phyloP scores from a whole-genome alignment of 495 filamentous ascomycete species.

The Neurospora tetraspora region DNA sequence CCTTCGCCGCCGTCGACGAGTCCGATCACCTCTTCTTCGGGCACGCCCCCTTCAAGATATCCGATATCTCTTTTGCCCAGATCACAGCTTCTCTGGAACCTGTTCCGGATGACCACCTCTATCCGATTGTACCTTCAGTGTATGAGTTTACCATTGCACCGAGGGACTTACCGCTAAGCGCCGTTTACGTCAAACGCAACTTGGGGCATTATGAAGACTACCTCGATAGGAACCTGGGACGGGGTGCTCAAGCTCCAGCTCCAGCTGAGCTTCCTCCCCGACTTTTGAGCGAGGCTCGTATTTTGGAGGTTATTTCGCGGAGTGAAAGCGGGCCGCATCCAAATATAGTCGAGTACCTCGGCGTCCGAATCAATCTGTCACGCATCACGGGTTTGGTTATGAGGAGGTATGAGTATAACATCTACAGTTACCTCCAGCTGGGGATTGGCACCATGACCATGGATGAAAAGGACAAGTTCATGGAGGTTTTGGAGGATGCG shows the following conservation, averaged over 20 bases:
- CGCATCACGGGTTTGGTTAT: too few species aligned
- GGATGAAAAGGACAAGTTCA: too few species aligned
- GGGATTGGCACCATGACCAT: too few species aligned
- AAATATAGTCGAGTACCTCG: neutral
- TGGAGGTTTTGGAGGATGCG: too few species aligned
- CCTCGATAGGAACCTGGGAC: neutral
- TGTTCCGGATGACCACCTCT: neutral
- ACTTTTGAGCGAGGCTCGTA: neutral
- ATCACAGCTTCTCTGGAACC: neutral
- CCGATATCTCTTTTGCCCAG: neutral
- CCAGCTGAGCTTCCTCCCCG: neutral
- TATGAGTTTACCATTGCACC: neutral
- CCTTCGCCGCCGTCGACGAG: neutral
- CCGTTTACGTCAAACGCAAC: neutral
- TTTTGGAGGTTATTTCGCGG: neutral
- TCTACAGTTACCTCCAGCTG: too few species aligned
- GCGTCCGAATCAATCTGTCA: too few species aligned
- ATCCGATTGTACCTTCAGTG: too few species aligned
- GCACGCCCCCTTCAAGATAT: neutral
- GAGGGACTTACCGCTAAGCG: accelerated
- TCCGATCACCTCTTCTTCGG: neutral
- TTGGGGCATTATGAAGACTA: neutral
- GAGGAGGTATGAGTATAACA: too few species aligned
- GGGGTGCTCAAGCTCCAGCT: too few species aligned
- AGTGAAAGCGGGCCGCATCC: neutral